Percentiles rank a stretch among this genome's conserved stretches.
These are phyloP conservation scores for Dryadomyces sulphureus DNA, from an alignment of 2,329 filamentous ascomycete genomes.

Conservation along the genomic window DNA sequence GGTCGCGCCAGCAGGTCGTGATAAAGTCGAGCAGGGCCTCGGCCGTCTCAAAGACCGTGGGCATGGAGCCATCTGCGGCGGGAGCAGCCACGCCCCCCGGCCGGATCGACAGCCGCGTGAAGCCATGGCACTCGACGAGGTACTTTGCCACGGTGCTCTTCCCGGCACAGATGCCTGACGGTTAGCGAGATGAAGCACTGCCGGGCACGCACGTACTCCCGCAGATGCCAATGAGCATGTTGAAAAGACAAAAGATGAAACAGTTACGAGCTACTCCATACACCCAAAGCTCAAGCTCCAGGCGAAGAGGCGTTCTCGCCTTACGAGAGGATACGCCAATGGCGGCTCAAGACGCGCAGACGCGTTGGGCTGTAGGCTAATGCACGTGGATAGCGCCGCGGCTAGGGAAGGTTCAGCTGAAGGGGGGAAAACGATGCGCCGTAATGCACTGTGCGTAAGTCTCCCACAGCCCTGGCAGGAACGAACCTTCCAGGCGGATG, in stretches of 20 bases:
- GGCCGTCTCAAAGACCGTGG: constrained; percentile 38
- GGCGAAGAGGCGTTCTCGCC: no score
- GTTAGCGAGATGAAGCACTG: not conserved
- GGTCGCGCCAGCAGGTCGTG: constrained; percentile 67
- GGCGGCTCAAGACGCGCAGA: no score
- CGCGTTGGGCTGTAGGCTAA: no score
- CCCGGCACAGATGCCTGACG: constrained; percentile 73
- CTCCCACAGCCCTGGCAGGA: no score
- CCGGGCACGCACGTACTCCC: constrained; percentile 35
- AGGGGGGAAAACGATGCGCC: no score
- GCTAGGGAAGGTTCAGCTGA: no score
- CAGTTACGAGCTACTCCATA: no score
- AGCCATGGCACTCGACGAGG: constrained; percentile 70
- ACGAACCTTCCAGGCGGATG: no score
- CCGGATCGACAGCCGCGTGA: constrained; percentile 55
- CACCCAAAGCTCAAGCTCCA: no score
- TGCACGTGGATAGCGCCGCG: no score
- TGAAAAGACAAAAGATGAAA: constrained; percentile 4
- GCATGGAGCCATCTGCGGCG: not conserved
- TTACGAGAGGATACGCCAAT: no score
- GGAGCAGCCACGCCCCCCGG: not conserved
- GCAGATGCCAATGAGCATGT: constrained; percentile 65
- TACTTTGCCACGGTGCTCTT: constrained; percentile 85
- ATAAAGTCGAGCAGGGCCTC: constrained; percentile 64
- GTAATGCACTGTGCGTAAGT: no score